Evolutionary conservation across 192 early-diverging fungal genomes (phyloP).

Genomic region (Coemansia sp.): DNA sequence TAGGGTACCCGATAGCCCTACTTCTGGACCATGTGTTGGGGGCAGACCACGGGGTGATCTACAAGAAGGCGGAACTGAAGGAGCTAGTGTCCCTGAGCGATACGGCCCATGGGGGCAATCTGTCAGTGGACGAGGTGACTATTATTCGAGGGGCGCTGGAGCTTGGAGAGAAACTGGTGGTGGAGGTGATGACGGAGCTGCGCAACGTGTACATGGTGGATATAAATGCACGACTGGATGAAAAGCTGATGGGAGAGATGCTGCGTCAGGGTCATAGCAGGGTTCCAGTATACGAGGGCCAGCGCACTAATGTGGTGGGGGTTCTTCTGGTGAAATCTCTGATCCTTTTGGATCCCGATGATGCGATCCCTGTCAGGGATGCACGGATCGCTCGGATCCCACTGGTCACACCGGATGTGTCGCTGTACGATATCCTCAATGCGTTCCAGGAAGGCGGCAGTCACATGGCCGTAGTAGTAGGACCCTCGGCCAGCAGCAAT

Average conservation of each 20-base stretch:
- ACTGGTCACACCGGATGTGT: constrained; percentile 44
- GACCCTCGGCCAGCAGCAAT: constrained; percentile 5
- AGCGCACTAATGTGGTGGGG: constrained; percentile 67
- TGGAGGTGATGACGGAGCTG: constrained; percentile 71
- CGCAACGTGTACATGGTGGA: constrained; percentile 69
- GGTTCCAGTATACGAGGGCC: constrained; percentile 70
- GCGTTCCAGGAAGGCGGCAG: constrained; percentile 82
- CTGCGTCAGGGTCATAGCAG: constrained; percentile 70
- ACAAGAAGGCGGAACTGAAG: constrained; percentile 76
- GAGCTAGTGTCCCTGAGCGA: constrained; percentile 77
- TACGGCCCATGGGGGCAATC: constrained; percentile 63
- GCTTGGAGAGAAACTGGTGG: constrained; percentile 68
- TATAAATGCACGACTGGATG: constrained; percentile 61
- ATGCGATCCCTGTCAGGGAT: constrained; percentile 62
- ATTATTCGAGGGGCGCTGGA: constrained; percentile 79
- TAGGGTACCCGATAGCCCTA: constrained; percentile 84
- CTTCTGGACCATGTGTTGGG: constrained; percentile 83
- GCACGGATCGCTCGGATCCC: constrained; percentile 55
- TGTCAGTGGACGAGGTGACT: constrained; percentile 76
- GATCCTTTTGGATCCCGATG: constrained; percentile 73
- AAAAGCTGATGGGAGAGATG: constrained; percentile 60
- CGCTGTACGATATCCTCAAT: constrained; percentile 73
- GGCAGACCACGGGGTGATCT: constrained; percentile 84
- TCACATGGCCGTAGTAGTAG: constrained; percentile 67
- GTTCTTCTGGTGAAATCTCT: constrained; percentile 76